Evolutionary conservation across 805 yeast species (phyloP).

Genomic region (Brettanomyces custersianus): DNA sequence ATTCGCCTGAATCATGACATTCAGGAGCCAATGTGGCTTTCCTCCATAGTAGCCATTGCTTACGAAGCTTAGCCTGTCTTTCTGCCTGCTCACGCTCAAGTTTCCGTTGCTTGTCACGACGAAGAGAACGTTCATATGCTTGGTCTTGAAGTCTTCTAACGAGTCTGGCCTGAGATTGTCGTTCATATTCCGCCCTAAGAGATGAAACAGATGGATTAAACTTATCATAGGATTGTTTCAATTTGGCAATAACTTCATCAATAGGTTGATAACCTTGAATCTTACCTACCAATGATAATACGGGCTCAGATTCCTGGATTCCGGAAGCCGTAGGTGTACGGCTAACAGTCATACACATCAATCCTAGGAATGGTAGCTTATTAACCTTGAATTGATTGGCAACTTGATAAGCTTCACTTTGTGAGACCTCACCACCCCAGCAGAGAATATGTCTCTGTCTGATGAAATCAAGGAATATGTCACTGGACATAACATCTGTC

Average conservation of each 20-base stretch:
- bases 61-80: conserved; percentile 13
- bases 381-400: conserved; percentile 66
- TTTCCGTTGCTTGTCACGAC: conserved; percentile 51
- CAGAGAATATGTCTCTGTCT: conserved; percentile 45
- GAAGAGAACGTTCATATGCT: conserved; percentile 65
- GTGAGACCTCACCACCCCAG: conserved; percentile 86
- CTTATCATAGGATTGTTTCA: conserved; percentile 30
- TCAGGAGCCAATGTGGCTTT: conserved; percentile 17
- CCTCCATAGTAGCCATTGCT: conserved; percentile 45
- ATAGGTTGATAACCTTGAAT: conserved; percentile 50
- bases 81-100: conserved; percentile 24
- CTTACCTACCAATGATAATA: conserved; percentile 51
- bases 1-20: conserved; percentile 13
- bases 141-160: conserved; percentile 67
- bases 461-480: conserved; percentile 37
- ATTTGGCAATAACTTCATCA: conserved; percentile 28
- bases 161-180: conserved; percentile 45
- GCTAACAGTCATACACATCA: conserved; percentile 59
- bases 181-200: conserved; percentile 55
- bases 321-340: conserved; percentile 49
- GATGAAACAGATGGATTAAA: conserved; percentile 53
- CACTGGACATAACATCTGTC: conserved; percentile 43
- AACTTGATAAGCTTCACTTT: conserved; percentile 76
- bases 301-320: conserved; percentile 41
- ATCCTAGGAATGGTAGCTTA: conserved; percentile 73